Percentiles rank a stretch among this genome's conserved stretches.
Conservation (phyloP, 257 asterid genomes). For the Verbena officinalis region DNA sequence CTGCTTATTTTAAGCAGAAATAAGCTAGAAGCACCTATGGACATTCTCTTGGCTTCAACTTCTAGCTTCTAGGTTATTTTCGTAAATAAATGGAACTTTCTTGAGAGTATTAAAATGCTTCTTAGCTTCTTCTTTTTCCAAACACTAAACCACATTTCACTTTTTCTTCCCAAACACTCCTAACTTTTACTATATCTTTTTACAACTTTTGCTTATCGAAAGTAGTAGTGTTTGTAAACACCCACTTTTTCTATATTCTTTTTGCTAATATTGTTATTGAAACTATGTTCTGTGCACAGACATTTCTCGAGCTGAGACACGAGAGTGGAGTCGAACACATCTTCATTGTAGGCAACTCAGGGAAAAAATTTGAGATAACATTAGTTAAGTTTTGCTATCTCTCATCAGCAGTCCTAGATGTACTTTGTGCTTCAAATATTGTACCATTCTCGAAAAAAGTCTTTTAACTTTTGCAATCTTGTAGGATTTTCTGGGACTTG, state of each 20-base stretch:
- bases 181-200: too few species aligned
- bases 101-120: too few species aligned
- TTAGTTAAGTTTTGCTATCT: slow-evolving; percentile 41
- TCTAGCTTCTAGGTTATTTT: too few species aligned
- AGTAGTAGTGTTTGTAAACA: too few species aligned
- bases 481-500: slow-evolving; percentile 76
- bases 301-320: slow-evolving; percentile 59
- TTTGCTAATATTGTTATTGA: background rate
- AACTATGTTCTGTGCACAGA: slow-evolving; percentile 46
- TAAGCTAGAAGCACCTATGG: too few species aligned
- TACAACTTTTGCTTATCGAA: too few species aligned
- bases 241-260: background rate
- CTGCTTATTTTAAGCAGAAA: too few species aligned
- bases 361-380: slow-evolving; percentile 50
- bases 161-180: too few species aligned
- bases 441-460: background rate
- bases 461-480: slow-evolving; percentile 27
- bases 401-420: background rate
- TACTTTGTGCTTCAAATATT: slow-evolving; percentile 8
- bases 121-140: too few species aligned
- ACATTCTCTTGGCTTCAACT: too few species aligned
- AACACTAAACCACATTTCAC: too few species aligned
- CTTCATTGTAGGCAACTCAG: slow-evolving; percentile 57
- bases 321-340: slow-evolving; percentile 66
- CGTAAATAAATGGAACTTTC: too few species aligned